Conservation (phyloP, 768 basidiomycete species). For the Trametes cubensis region DNA sequence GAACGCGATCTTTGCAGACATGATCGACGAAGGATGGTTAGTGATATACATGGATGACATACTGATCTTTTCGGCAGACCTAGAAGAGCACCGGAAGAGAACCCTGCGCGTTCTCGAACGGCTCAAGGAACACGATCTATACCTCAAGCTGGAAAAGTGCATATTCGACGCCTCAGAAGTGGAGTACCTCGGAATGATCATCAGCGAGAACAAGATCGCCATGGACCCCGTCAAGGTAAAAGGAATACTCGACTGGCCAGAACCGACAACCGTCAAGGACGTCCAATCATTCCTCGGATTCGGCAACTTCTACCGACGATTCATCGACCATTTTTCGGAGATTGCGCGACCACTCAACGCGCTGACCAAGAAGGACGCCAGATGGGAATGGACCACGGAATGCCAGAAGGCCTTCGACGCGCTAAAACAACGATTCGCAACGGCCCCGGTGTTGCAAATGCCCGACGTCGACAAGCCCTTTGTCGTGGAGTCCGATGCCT, state of each 20-base stretch:
- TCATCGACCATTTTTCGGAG: conserved; percentile 38
- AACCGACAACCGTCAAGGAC: conserved; percentile 31
- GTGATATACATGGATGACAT: not conserved
- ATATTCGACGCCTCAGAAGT: conserved; percentile 41
- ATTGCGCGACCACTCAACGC: conserved; percentile 37
- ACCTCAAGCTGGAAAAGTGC: conserved; percentile 36
- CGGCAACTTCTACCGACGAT: conserved; percentile 37
- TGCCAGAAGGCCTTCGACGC: conserved; percentile 33
- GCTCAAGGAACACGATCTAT: conserved; percentile 37
- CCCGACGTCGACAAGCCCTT: conserved; percentile 21
- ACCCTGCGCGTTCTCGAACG: conserved; percentile 24
- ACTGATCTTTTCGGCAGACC: not conserved
- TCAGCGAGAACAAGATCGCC: conserved; percentile 34
- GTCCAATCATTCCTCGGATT: conserved; percentile 39
- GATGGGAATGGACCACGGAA: conserved; percentile 25
- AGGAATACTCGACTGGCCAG: conserved; percentile 36
- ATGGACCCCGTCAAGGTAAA: conserved; percentile 48
- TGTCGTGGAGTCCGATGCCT: conserved; percentile 30
- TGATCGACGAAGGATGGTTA: conserved; percentile 16
- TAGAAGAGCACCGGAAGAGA: conserved; percentile 3
- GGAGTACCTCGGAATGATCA: conserved; percentile 46
- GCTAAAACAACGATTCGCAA: conserved; percentile 31
- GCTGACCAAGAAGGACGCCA: conserved; percentile 33
- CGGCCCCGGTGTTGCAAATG: conserved; percentile 27
- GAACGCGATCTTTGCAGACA: conserved; percentile 21